Base-by-base conservation (phyloP, 129 eudicot species). In the Flaveria trinervia region DNA sequence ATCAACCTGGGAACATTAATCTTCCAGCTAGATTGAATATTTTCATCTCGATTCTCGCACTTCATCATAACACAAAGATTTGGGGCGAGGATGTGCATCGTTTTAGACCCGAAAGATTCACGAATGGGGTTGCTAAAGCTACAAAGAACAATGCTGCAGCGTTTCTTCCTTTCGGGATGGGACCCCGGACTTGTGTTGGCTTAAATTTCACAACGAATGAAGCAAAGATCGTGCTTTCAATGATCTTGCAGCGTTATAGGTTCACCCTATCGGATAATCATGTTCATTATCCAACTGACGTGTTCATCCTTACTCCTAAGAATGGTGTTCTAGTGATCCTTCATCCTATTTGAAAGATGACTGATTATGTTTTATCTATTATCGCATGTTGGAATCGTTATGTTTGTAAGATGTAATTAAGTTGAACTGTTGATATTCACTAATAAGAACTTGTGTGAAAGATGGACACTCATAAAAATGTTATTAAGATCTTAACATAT, bases 91-190 rank as follows among this genome's bases (percentile, higher is more conserved):
- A 88, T 68, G 89, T 71, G 43, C 79, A 62, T 14, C 74, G 60
- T 26, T 90, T 90, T 80, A 75, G 83, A 39, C 96, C 92, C 1
- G 83, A 73, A 20, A 83, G 96, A 50, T 90, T 90, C 22, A 80
- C 76, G 1, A 77, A 90, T 55, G 96, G 90, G 30, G 82, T 85
- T 9, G 80, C 86, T 49, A 77, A 60, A 81, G 96, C 96, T 1
- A 89, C 90, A n/a, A 83, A 80, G 11, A 80, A 73, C 72, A 86
- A 82, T 65, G 68, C 83, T 11, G 79, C 79, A 52, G 90, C 87
- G 1, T 90, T 85, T 70, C 45, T 90, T 36, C 92, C 96, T 2
- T 90, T 85, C 18, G 88, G 89, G 43, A 77, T 74, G 70, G 92
- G 92, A 30, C 89, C 89, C 3, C 60, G 89, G 9, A 78, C 78